Evolutionary conservation across 2,329 filamentous ascomycete species (phyloP), one percentile per base, ranked within the genome.

Genomic region (Tolypocladium inflatum): DNA sequence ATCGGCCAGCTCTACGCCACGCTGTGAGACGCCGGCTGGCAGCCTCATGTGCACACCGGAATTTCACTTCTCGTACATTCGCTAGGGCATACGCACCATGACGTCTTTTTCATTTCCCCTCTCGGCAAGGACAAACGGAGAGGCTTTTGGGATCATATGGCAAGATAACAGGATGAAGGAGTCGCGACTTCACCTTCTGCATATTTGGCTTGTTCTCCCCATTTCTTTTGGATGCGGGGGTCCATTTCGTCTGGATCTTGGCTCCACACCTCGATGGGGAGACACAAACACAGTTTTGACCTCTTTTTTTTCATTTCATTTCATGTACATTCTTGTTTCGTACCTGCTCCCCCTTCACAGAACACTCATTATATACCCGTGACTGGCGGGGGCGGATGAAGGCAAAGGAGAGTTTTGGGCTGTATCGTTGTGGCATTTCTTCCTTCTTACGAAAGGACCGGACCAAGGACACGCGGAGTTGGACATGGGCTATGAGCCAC

Each of bases 1-100:
- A 76, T 74, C 61, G 82, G 82, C 66, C 67, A 76, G 63, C 74
- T 75, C 58, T 84, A 80, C 64, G 80, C 79, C 63, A 74, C 73
- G 39, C 61, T 70, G 45, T 69, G 68, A 66, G 57, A 56, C 57
- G 37, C 37, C 23, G 57, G 10, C 30, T 8, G 9, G 30, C 19
- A 21, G 17, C n/a, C 19, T 53, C 54, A 62, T 30, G 45, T 33
- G 42, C 39, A 41, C 21, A 42, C 37, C 42, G 37, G 55, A 53
- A 50, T 56, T 68, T 71, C 61, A 66, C 60, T 73, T 74, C 67
- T 68, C 72, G 68, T 71, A 73, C 69, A 74, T 65, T 71, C 66
- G 65, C 61, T 70, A 68, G 69, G 69, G 67, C 57, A 71, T 68
- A 68, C 67, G 56, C 53, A 45, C 48, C 30, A 30, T 53, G 6